A percentile compares a stretch with the other conserved stretches of the same genome.
Evolutionary conservation across 2,329 filamentous ascomycete species (phyloP).

Genomic region (Diaporthe eres): DNA sequence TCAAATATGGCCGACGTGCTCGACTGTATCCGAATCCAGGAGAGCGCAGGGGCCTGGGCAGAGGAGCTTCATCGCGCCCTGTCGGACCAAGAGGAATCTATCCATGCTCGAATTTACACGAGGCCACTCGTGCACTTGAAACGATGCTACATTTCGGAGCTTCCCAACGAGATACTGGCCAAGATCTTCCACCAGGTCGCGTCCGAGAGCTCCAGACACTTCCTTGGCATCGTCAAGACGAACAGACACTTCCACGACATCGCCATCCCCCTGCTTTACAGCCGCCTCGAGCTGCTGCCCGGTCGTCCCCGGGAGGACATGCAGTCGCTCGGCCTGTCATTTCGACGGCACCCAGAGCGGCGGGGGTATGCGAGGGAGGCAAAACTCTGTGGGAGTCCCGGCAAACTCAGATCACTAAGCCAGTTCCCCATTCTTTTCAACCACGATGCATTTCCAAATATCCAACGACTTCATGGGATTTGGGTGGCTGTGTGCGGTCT

Average conservation of each 20-base stretch:
- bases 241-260: background rate
- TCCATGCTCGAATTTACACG: background rate
- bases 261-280: constrained; percentile 16
- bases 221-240: background rate
- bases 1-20: background rate
- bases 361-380: constrained; percentile 7
- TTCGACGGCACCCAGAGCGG: constrained; percentile 9
- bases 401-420: background rate
- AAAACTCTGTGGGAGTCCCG: constrained; percentile 2
- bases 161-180: constrained; percentile 1
- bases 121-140: background rate
- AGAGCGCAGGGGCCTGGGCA: constrained; percentile 5
- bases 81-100: constrained; percentile 16
- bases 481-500: background rate
- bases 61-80: constrained; percentile 9
- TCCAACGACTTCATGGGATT: background rate
- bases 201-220: background rate
- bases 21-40: background rate
- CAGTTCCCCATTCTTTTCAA: constrained; percentile 6
- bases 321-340: constrained; percentile 18
- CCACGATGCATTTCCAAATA: background rate
- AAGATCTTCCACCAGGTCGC: constrained; percentile 19
- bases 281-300: background rate
- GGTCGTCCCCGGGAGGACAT: constrained; percentile 12
- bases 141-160: background rate